Conservation (phyloP, 2,329 filamentous ascomycete species). For the Aciculosporium take region DNA sequence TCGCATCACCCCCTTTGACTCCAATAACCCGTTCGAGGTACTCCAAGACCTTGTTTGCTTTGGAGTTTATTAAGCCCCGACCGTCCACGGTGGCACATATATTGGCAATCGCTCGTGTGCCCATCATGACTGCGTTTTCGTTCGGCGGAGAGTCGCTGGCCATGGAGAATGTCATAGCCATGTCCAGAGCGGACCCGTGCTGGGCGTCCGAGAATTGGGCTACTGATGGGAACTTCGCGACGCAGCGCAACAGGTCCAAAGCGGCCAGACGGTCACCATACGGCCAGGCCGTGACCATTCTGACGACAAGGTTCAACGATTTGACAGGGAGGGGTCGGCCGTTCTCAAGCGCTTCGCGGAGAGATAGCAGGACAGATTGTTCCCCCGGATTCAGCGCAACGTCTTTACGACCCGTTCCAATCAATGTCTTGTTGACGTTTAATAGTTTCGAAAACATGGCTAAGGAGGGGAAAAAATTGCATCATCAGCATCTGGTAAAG, state of each 20-base stretch:
- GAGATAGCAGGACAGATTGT: constrained; percentile 42
- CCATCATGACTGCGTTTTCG: constrained; percentile 79
- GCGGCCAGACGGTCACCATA: constrained; percentile 66
- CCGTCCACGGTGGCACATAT: constrained; percentile 66
- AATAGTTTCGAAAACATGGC: constrained; percentile 64
- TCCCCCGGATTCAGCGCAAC: constrained; percentile 61
- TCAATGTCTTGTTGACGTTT: constrained; percentile 59
- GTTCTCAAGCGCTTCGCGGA: constrained; percentile 51
- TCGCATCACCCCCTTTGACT: constrained; percentile 29
- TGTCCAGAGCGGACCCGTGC: constrained; percentile 45
- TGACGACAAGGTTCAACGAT: constrained; percentile 51
- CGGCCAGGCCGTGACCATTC: constrained; percentile 67
- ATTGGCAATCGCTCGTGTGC: constrained; percentile 67
- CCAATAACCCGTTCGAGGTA: constrained; percentile 50
- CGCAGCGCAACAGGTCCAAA: constrained; percentile 75
- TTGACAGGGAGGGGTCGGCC: constrained; percentile 32
- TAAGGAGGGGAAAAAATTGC: constrained; percentile 17
- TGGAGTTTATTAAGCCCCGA: constrained; percentile 46
- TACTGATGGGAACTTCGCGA: constrained; percentile 54
- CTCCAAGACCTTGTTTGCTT: constrained; percentile 41
- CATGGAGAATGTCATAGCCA: constrained; percentile 27
- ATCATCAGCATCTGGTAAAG: background rate
- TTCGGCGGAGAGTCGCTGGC: constrained; percentile 42
- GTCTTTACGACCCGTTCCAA: constrained; percentile 58
- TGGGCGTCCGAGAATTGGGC: constrained; percentile 43